These are phyloP conservation scores for Lactarius indigo DNA, from an alignment of 768 basidiomycete genomes.

Conservation along the genomic window DNA sequence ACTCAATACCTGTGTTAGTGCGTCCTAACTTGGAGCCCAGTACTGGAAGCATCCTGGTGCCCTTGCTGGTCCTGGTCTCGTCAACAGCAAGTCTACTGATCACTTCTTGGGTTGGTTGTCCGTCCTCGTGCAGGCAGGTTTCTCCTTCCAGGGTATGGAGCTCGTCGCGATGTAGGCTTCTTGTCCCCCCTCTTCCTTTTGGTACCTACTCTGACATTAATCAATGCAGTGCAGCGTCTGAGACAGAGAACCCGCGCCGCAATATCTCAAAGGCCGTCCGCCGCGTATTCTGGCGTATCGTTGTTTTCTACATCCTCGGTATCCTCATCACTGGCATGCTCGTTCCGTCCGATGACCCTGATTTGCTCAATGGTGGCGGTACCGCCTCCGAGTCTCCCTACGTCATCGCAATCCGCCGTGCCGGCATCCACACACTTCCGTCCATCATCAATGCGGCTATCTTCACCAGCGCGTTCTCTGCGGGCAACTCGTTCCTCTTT, in stretches of 20 bases:
- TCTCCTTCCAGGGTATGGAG: constrained; percentile 79
- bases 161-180: constrained; percentile 58
- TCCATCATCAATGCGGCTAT: constrained; percentile 71
- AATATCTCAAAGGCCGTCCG: constrained; percentile 75
- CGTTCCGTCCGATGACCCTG: constrained; percentile 61
- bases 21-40: constrained; percentile 31
- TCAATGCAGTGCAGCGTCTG: constrained; percentile 58
- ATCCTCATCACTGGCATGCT: constrained; percentile 76
- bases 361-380: constrained; percentile 46
- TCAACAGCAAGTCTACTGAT: constrained; percentile 35
- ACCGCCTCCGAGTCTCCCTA: constrained; percentile 81
- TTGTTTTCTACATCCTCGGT: constrained; percentile 75
- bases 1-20: constrained; percentile 19
- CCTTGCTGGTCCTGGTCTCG: constrained; percentile 33
- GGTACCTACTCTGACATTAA: background rate
- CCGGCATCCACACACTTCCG: constrained; percentile 64
- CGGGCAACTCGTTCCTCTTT: constrained; percentile 65
- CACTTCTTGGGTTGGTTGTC: constrained; percentile 40
- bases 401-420: constrained; percentile 73
- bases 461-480: constrained; percentile 70
- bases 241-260: constrained; percentile 72
- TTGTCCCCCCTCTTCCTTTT: background rate
- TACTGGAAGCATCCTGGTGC: constrained; percentile 75
- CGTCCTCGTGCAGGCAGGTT: constrained; percentile 54
- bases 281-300: constrained; percentile 76